Evolutionary conservation across 805 yeast species (phyloP).

Genomic region (Pichia sporocuriosa): DNA sequence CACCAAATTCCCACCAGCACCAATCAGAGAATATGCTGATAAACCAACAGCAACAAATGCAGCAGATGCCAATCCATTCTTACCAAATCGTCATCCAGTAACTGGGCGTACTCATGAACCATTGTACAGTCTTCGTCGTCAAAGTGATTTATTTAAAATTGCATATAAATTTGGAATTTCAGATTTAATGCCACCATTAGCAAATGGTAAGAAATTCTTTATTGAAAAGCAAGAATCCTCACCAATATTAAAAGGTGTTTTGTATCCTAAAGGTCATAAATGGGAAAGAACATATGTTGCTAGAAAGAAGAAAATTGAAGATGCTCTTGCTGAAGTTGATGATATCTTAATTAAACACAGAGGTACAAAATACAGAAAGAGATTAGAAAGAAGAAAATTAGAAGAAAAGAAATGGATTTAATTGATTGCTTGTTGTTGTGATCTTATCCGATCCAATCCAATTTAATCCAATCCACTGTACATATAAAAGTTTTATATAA

Average conservation of each 20-base stretch:
- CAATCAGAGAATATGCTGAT: slow-evolving; percentile 58
- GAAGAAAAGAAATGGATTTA: slow-evolving; percentile 34
- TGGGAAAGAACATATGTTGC: slow-evolving; percentile 63
- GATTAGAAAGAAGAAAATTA: slow-evolving; percentile 36
- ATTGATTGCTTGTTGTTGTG: too few relatives aligned
- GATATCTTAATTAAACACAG: slow-evolving; percentile 58
- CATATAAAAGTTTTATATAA: neutral
- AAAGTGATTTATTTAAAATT: slow-evolving; percentile 73
- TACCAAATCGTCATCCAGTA: slow-evolving; percentile 77
- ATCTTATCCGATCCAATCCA: too few relatives aligned
- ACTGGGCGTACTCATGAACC: slow-evolving; percentile 76
- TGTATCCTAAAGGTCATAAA: slow-evolving; percentile 71
- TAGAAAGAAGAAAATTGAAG: slow-evolving; percentile 53
- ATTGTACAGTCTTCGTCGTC: slow-evolving; percentile 71
- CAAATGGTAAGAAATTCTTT: slow-evolving; percentile 60
- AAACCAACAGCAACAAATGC: slow-evolving; percentile 62
- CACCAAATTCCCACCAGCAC: slow-evolving; percentile 76
- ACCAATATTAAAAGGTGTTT: slow-evolving; percentile 68
- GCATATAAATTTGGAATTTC: slow-evolving; percentile 78
- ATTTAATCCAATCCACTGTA: too few relatives aligned
- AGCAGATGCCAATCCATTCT: slow-evolving; percentile 75
- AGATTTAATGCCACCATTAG: slow-evolving; percentile 64
- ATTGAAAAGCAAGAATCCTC: slow-evolving; percentile 68
- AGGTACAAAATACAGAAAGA: slow-evolving; percentile 43
- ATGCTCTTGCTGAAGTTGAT: slow-evolving; percentile 64